Evolutionary conservation across 169 alveolate genomes (phyloP), one percentile per base, ranked within the genome.

Genomic region (Plasmodium fragile): DNA sequence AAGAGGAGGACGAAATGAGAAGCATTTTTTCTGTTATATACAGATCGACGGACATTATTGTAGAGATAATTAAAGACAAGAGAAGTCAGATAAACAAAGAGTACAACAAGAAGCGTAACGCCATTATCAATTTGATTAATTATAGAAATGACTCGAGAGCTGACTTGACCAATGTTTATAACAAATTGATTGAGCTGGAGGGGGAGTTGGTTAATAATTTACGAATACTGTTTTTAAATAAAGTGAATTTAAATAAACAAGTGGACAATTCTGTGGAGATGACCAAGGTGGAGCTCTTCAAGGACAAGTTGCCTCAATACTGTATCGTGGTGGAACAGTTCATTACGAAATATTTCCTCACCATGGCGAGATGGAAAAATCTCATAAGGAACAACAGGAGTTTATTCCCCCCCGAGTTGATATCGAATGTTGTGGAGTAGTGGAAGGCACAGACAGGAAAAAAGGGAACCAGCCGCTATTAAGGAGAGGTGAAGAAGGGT

Each of bases 321-420:
- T 82, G 92, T 49, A 34, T 39, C 0, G 6, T 55, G 25, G 92
- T 82, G 70, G 92, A 82, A 43, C n/a, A 18, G 41, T 82, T 82
- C 36, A 82, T 82, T 69, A 2, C 59, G 11, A 82, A 82, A 36
- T 69, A 82, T 36, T 82, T 82, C 5, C 43, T 82, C 7, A 82
- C 92, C 65, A 82, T 82, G 18, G n/a, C 32, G 11, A 59, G 81
- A 32, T 82, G 92, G 92, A 82, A 69, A 70, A 65, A 1, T 22
- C 73, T 82, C 16, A 32, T 82, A 49, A 65, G 25, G 25, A n/a
- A 6, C 10, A 69, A 69, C 39, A 59, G 71, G 30, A 1, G 18
- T 16, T 28, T 16, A 6, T 65, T 82, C n/a, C 92, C 92, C 16
- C 55, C 92, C n/a, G 32, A 43, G 73, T n/a, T 81, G 22, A 81